Base-by-base conservation (phyloP, 2,329 filamentous ascomycete species). In the Fusarium aywerte region DNA sequence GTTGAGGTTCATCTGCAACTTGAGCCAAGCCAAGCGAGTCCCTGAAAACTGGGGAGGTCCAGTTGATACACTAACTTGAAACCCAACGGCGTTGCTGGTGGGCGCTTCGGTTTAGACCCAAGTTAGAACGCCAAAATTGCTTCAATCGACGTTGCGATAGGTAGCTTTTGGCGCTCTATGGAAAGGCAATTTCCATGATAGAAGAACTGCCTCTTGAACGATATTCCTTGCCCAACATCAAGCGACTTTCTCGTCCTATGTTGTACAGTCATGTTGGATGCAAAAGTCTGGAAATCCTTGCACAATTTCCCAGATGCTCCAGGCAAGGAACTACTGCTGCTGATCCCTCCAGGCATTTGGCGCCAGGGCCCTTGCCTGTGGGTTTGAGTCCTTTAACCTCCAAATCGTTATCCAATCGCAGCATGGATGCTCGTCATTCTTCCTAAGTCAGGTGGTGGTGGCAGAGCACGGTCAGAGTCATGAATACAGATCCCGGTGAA, bases 61-160 rank as follows among this genome's bases (percentile, higher is more conserved):
- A 62, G 29, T 62, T 64, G 45, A 47, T 67, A 56, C 42, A 36
- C 36, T 40, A 65, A 58, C 51, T 51, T 69, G 65, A 68, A 68
- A 68, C 65, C 42, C 52, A 59, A 59, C 52, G 65, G 65, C 21
- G 54, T 39, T 51, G 51, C 29, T 36, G 38, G 52, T 65, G 47
- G 65, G 54, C 60, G 61, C 56, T 44, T 69, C 27, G 49, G 23
- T 32, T 49, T 39, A 54, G 48, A 45, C 23, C 23, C 33, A 49
- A 32, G 60, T 32, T 47, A 54, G 49, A 56, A 47, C 57, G 54
- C 63, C 66, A 67, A 62, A 49, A 50, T 56, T 58, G 48, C 50
- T 62, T 57, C 53, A 56, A 58, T 20, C 45, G 36, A 57, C 35
- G 29, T 43, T 43, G n/a, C 33, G 36, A 64, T 52, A 45, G 33